phyloP scores from a whole-genome alignment of 306 rosid species.

The Sphenostylis stenocarpa region DNA sequence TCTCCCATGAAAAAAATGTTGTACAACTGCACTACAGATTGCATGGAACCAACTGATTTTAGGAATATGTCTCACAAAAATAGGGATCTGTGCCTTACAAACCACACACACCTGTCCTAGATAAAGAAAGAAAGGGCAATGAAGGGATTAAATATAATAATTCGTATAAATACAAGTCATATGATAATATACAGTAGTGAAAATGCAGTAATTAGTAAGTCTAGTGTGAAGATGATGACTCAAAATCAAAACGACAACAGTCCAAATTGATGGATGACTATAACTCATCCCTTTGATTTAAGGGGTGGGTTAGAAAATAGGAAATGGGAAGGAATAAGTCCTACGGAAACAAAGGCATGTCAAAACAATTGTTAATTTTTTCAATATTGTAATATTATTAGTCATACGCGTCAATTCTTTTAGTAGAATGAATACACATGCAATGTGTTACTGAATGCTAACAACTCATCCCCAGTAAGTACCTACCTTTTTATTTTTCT shows the following conservation, averaged over 20 bases:
- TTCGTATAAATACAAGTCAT: no score
- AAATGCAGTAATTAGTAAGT: no score
- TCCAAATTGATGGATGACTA: conserved; percentile 19
- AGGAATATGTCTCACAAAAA: neutral
- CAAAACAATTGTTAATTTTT: neutral
- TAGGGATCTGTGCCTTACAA: neutral
- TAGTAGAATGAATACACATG: neutral
- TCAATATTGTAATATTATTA: neutral
- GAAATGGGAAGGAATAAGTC: conserved; percentile 16
- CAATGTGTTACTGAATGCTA: conserved; percentile 3
- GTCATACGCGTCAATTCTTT: conserved; percentile 11
- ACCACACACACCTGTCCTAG: neutral
- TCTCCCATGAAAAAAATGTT: neutral
- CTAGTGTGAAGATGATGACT: conserved; percentile 2
- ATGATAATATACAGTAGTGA: no score
- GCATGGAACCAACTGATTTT: neutral
- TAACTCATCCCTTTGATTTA: neutral
- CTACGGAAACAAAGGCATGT: neutral
- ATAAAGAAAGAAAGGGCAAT: no score
- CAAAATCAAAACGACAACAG: neutral
- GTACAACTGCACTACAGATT: neutral
- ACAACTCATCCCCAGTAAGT: conserved; percentile 10
- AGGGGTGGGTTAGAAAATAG: neutral
- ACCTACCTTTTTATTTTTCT: neutral
- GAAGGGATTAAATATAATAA: no score